Evolutionary conservation across 2,329 filamentous ascomycete species (phyloP), one percentile per base, ranked within the genome.

Genomic region (Stagonosporopsis cucurbitacearum): DNA sequence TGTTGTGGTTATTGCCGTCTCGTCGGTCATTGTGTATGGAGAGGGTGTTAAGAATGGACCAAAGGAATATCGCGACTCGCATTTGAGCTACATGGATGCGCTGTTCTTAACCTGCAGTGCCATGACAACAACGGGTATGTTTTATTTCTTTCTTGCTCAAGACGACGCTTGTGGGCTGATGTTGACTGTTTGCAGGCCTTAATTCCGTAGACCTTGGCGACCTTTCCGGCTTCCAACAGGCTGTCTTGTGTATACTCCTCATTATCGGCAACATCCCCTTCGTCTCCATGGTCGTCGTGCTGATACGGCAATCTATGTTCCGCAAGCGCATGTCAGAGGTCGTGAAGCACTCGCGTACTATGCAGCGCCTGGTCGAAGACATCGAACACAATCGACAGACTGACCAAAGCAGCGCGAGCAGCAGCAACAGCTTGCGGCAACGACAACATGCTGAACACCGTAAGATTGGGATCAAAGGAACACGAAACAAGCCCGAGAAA

Each of bases 241-340:
- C 66, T 8, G 62, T 67, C 1, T 57, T 71, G 15, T 68, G 63
- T 23, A 39, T 70, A 4, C 41, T 72, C 7, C 59, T 71, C 20
- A 55, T 70, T n/a, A 55, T 72, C 26, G 69, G 69, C 20, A 72
- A 66, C 35, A 68, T 71, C n/a, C 63, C 64, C 1, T 71, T 71
- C 23, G 68, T 71, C 1, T 70, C 66, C 3, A 67, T 65, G 30
- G 66, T 68, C 12, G 64, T 71, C 3, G 66, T 72, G 3, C 35
- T 70, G 5, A 68, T 71, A 12, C 58, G 67, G 13, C 61, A 67
- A 50, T 54, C 58, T 1, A 48, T 63, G 13, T 71, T 72, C 41
- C 64, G 64, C 9, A 69, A 63, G 37, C 70, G 66, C 40, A 63
- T 72, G 52, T 59, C 65, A 26, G 63, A 70, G 47, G 62, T 71